A percentile compares a stretch with the other conserved stretches of the same genome.
Evolutionary conservation across 2,329 filamentous ascomycete species (phyloP).

Genomic region (Claviceps sp.): DNA sequence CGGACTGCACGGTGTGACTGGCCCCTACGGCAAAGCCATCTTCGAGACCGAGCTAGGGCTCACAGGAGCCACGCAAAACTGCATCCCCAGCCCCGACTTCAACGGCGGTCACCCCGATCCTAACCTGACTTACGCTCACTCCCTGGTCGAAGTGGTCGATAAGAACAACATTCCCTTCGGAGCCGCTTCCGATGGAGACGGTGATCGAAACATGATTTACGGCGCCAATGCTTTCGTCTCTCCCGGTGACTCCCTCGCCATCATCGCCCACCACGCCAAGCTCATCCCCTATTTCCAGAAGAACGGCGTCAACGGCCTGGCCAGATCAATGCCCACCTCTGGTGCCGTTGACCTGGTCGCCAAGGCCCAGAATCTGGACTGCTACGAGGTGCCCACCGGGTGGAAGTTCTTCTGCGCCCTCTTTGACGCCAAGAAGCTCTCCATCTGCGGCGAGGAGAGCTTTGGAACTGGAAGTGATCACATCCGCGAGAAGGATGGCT

Average conservation of each 20-base stretch:
- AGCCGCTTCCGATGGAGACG: constrained; percentile 90
- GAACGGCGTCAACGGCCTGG: constrained; percentile 88
- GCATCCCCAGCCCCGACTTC: constrained; percentile 84
- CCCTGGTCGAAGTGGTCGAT: constrained; percentile 86
- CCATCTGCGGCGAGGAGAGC: constrained; percentile 96
- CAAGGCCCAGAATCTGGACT: constrained; percentile 79
- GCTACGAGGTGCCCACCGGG: constrained; percentile 94
- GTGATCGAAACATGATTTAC: constrained; percentile 99
- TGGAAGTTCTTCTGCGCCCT: constrained; percentile 99
- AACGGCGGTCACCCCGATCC: constrained; percentile 95
- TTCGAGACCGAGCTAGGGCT: constrained; percentile 90
- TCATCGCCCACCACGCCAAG: constrained; percentile 93
- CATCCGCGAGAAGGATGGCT: constrained; percentile 96
- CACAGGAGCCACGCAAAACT: constrained; percentile 72
- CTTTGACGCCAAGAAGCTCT: constrained; percentile 89
- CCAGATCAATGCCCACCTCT: constrained; percentile 94
- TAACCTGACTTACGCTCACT: constrained; percentile 93
- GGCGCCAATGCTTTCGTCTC: constrained; percentile 93
- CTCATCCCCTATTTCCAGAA: constrained; percentile 98
- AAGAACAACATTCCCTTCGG: constrained; percentile 88
- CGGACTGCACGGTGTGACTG: constrained; percentile 85
- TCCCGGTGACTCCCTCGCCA: constrained; percentile 91
- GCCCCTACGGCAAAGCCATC: constrained; percentile 87
- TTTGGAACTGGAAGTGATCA: constrained; percentile 98
- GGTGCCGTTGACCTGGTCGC: constrained; percentile 92